Base-by-base conservation (phyloP, 495 filamentous ascomycete genomes). In the Sabuloglossum arenarium region DNA sequence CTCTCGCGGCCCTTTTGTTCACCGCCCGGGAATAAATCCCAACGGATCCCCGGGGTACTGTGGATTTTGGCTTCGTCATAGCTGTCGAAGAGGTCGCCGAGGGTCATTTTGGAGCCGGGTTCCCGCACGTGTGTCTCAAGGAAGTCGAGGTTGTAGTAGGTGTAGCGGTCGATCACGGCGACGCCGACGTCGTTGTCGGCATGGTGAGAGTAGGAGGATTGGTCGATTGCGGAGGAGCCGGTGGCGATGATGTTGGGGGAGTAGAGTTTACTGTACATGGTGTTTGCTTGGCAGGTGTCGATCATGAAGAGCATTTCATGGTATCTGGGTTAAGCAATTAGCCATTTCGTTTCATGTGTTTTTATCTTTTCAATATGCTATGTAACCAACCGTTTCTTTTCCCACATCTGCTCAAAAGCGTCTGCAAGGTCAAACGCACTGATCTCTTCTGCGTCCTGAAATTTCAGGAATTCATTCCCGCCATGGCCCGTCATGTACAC, bases 401-500 rank as follows among this genome's bases (percentile, higher is more conserved):
- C 93, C 87, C 89, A 96, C 91, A 98, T 98, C 76, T 98, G 91
- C 68, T 90, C 90, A 67, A 98, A 97, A 12, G 93, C 91, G 71
- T 98, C 86, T 27, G 91, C 91, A 53, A 98, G 70, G 72, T 98
- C 91, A 69, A 90, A 96, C 0, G 87, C 86, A 57, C 87, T 88
- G 50, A 98, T 96, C 69, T 98, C 91, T 70, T 98, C 91, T 27
- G 87, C 84, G 59, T 98, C 91, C 65, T 98, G 91, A 67, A 98
- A 98, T 67, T 98, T 98, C 57, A 98, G 69, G 65, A 98, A 98
- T 68, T 94, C 88, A 64, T 96, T 94, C n/a, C 91, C 91, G 21
- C 91, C 91, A 63, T 98, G 91, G 3, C 91, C 91, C 4, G 91
- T 98, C 91, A 98, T 98, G 68, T 98, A 98, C 10, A 98, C 88